Base-by-base conservation (phyloP, 768 basidiomycete genomes). In the Hericium rajendrae region DNA sequence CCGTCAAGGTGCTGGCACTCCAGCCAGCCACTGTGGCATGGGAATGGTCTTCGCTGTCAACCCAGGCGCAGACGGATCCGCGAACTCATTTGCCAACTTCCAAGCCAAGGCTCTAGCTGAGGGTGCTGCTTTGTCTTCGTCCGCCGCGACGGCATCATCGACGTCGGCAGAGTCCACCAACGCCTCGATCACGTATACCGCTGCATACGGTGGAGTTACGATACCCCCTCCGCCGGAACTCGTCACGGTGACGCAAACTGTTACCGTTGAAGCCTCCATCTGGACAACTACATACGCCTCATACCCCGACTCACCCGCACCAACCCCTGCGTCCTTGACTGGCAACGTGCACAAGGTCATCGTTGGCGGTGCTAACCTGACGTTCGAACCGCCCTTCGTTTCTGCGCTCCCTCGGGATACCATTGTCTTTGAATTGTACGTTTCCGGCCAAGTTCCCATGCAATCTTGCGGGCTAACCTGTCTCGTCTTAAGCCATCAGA, bases 241-340 rank as follows among this genome's bases (percentile, higher is more conserved):
- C 22, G 66, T 66, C 11, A 70, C 73, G 37, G 76, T 78, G 32
- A 82, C 80, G 10, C 68, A 74, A 54, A 75, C 74, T n/a, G 68
- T 82, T 65, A 67, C 66, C 54, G 64, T 67, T 52, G 63, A 60
- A 49, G 62, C 58, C 37, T 70, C 75, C 12, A 69, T 72, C 38
- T 83, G 81, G 82, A 79, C 78, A 6, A 83, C 83, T 9, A 77
- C 76, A 38, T 84, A 83, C 70, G 72, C 70, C 48, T 82, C 81
- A 12, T 81, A 79, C 66, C 74, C 76, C 15, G 73, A 74, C 62
- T 81, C 81, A 20, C 76, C 81, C 49, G 78, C 70, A 22, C 72
- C 82, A 2, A 83, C 82, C 2, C 80, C 82, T 26, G 76, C 70
- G 50, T 69, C 79, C 38, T 65, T 71, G 39, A 66, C 71, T 39